A percentile compares a stretch with the other conserved stretches of the same genome.
phyloP scores from a whole-genome alignment of 441 rosid genomes.

The Capsella rubella region DNA sequence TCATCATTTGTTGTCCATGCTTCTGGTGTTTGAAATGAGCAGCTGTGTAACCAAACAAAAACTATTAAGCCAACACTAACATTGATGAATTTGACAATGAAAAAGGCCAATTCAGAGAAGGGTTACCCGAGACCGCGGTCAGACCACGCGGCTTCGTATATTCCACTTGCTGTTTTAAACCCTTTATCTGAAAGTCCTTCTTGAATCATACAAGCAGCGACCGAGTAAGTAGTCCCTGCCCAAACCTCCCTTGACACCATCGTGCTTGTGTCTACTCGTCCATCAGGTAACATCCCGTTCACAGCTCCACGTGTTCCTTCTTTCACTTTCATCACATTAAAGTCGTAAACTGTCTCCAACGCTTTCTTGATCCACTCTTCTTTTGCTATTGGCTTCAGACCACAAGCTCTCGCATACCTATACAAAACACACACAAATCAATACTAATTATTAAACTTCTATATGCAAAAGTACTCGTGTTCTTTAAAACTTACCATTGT shows the following conservation, averaged over 20 bases:
- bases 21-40: slow-evolving; percentile 77
- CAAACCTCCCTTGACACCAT: slow-evolving; percentile 71
- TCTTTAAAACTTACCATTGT: slow-evolving; percentile 59
- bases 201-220: slow-evolving; percentile 78
- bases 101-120: background rate
- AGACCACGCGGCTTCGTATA: slow-evolving; percentile 68
- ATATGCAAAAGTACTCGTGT: background rate
- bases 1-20: slow-evolving; percentile 63
- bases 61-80: background rate
- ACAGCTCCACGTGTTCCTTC: slow-evolving; percentile 67
- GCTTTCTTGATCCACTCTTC: slow-evolving; percentile 61
- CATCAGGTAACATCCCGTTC: slow-evolving; percentile 72
- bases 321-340: slow-evolving; percentile 66
- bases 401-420: slow-evolving; percentile 75
- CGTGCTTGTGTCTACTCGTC: slow-evolving; percentile 57
- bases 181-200: slow-evolving; percentile 60
- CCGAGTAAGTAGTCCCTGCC: slow-evolving; percentile 69
- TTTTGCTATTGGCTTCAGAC: slow-evolving; percentile 62
- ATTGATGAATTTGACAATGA: background rate
- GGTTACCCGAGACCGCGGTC: slow-evolving; percentile 63
- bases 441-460: background rate
- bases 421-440: slow-evolving; percentile 10
- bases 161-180: slow-evolving; percentile 66
- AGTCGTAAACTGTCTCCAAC: slow-evolving; percentile 57
- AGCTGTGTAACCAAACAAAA: slow-evolving; percentile 50